Base-by-base conservation (phyloP, 371 early-diverging fungal species). In the Massospora cicadina region DNA sequence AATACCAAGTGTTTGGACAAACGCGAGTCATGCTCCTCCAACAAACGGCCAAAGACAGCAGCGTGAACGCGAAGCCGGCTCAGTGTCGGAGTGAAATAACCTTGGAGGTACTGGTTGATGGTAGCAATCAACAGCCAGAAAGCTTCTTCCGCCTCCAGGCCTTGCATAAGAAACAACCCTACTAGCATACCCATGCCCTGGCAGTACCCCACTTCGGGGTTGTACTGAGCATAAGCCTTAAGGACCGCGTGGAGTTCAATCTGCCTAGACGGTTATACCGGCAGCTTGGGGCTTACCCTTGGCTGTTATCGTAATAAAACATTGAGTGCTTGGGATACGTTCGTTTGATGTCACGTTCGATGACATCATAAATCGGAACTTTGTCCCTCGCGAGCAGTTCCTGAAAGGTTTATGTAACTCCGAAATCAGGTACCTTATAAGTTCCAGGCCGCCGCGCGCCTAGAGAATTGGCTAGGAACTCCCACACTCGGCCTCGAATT, bases 111-210 rank as follows among this genome's bases (percentile, higher is more conserved):
- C 21, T 77, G 74, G 54, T 86, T 81, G 55, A 93, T 80, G 2
- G 86, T 85, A 1, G 88, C 80, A 0, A 87, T 90, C 33, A 94
- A 72, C 57, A 88, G 70, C 92, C 92, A 95, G 74, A 95, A 95
- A 0, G 88, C 75, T 58, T 89, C 90, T 76, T 87, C 85, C 71
- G 86, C 90, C 21, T 82, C 81, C 1, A 82, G 73, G 80, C 92
- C 81, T 21, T 89, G 88, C 83, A 93, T 90, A 64, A 97, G 71
- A 77, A 94, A 82, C 71, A 91, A 78, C 0, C 95, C 95, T 1
- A 85, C 95, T 58, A 97, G 67, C 54, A 91, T 83, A 2, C 93
- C 91, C 93, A 97, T 93, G 2, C 97, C 97, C 72, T 95, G 95
- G 70, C 95, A 94, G 71, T 97, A 97, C 28, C 93, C 97, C 2